Evolutionary conservation across 257 asterid species (phyloP).

Genomic region (Agastache rugosa): DNA sequence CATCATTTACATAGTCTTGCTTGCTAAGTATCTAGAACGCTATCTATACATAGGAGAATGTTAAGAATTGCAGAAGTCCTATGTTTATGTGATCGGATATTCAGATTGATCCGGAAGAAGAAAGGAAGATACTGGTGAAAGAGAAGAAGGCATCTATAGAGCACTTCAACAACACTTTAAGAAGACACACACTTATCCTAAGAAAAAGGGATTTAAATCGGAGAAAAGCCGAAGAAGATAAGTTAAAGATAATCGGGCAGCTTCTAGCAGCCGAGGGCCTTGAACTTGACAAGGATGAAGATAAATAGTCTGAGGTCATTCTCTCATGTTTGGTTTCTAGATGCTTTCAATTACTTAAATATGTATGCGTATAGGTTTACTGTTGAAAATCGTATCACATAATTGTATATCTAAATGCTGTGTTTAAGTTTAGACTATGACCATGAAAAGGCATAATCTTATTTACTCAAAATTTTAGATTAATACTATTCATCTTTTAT

Average conservation of each 20-base stretch:
- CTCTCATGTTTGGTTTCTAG: constrained; percentile 13
- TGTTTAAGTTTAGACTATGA: not conserved
- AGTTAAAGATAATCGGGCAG: constrained; percentile 62
- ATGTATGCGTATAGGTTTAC: constrained; percentile 14
- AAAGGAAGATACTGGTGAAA: constrained; percentile 79
- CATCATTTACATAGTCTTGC: not conserved
- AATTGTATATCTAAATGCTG: constrained; percentile 28
- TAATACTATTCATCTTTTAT: too few relatives aligned
- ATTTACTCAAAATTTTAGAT: not conserved
- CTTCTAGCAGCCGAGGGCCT: constrained; percentile 97
- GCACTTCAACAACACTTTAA: constrained; percentile 72
- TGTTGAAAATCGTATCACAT: constrained; percentile 1
- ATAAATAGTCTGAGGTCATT: constrained; percentile 38
- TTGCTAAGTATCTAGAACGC: not conserved
- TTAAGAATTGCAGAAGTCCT: not conserved
- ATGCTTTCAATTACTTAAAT: not conserved
- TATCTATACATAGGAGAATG: too few relatives aligned
- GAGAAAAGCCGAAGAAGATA: constrained; percentile 80
- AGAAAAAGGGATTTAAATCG: constrained; percentile 80
- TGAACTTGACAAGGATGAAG: constrained; percentile 80
- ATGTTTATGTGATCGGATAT: constrained; percentile 9
- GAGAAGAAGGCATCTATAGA: constrained; percentile 80
- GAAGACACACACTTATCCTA: constrained; percentile 81
- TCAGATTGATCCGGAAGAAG: constrained; percentile 92
- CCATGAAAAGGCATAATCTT: not conserved